Percentiles rank a stretch among this genome's conserved stretches.
Evolutionary conservation across 768 basidiomycete species (phyloP).

Genomic region (Amanita thiersii): DNA sequence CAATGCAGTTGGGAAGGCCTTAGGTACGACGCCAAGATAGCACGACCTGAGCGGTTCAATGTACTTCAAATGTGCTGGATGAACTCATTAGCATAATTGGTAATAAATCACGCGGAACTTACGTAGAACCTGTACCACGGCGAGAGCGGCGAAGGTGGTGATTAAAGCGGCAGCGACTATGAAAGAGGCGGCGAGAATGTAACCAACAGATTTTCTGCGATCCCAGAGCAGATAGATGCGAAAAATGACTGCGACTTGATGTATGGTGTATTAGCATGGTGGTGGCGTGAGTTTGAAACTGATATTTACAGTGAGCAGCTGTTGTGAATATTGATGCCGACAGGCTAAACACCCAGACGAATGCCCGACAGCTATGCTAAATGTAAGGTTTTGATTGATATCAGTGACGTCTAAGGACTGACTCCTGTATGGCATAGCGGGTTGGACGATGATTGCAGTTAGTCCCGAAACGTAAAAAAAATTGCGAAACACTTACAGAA

Average conservation of each 20-base stretch:
- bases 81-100: neutral
- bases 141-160: neutral
- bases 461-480: too few species aligned
- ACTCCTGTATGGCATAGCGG: neutral
- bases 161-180: neutral
- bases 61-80: neutral
- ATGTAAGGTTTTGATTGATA: too few species aligned
- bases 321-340: neutral
- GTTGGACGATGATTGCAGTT: neutral
- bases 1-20: neutral
- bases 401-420: too few species aligned
- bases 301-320: neutral
- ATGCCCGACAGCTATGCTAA: neutral
- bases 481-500: neutral
- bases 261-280: neutral
- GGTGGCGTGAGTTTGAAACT: too few species aligned
- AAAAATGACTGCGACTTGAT: conserved; percentile 1
- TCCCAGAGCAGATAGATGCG: neutral
- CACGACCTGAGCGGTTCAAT: neutral
- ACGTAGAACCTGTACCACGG: neutral
- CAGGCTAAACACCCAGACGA: neutral
- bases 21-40: neutral
- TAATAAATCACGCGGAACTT: too few species aligned
- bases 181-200: neutral
- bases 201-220: neutral